These are phyloP conservation scores for Aureobasidium lini DNA, from an alignment of 2,329 filamentous ascomycete genomes.

Conservation along the genomic window DNA sequence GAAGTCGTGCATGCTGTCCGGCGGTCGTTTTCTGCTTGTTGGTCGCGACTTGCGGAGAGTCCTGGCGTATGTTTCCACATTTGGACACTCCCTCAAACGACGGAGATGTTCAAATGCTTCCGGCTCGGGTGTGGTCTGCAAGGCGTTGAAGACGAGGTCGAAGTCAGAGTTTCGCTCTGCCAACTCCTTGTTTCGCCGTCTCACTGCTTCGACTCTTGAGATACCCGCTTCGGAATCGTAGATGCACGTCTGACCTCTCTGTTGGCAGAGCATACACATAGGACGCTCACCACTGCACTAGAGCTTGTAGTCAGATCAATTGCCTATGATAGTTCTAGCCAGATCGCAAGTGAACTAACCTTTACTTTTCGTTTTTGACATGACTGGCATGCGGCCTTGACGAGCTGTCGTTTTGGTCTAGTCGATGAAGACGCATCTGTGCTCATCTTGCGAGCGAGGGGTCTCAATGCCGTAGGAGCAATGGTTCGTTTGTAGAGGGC, in stretches of 20 bases:
- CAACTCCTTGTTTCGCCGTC: conserved; percentile 9
- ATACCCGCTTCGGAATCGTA: conserved; percentile 11
- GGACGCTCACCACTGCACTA: conserved; percentile 13
- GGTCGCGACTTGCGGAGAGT: neutral
- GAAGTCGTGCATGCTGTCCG: neutral
- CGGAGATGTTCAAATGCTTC: conserved; percentile 8
- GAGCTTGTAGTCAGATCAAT: neutral
- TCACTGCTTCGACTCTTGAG: conserved; percentile 7
- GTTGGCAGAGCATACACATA: conserved; percentile 6
- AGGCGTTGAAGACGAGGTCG: neutral
- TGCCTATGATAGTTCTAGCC: neutral
- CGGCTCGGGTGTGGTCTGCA: neutral
- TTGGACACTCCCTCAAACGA: neutral
- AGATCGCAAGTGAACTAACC: neutral
- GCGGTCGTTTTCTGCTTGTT: neutral
- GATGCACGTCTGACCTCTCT: conserved; percentile 1
- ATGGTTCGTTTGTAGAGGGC: neutral
- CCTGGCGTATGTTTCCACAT: neutral
- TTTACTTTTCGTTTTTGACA: conserved; percentile 13
- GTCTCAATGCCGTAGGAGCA: neutral
- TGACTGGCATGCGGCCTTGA: conserved; percentile 10
- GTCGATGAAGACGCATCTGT: neutral
- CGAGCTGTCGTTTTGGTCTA: conserved; percentile 9
- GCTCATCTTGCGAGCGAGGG: neutral
- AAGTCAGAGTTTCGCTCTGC: conserved; percentile 8